Evolutionary conservation across 169 alveolate genomes (phyloP), one percentile per base, ranked within the genome.

Genomic region (Eimeria mitis): DNA sequence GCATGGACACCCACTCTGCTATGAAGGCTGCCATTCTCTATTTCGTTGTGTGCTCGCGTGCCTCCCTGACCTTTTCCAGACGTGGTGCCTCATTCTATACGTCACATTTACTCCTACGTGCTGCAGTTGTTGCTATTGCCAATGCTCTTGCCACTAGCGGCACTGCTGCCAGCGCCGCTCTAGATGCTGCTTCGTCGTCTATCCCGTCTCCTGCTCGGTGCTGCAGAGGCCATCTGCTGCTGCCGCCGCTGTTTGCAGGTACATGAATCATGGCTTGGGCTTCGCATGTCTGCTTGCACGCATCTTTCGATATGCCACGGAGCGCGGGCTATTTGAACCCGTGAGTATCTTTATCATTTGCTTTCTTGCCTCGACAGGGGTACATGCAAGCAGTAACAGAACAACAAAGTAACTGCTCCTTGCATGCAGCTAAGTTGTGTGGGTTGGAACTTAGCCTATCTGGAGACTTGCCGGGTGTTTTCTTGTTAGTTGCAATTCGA

Each of bases 251-350:
- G 49, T 56, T 34, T 40, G 31, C 52, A 96, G 94, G 89, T 91
- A 94, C 89, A 96, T 96, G 97, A 89, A 92, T 71, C 97, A 96
- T 54, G 97, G 96, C 52, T 65, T 56, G 76, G 94, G 85, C 37
- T 96, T 96, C 59, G 96, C 96, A 23, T 84, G 91, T 31, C 94
- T 96, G 59, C 94, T 96, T 19, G 95, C 96, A 1, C 81, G 95
- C 89, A 96, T 96, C 81, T 96, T 88, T 90, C 79, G 84, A 37
- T 96, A 31, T 79, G 97, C 97, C 56, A 84, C 96, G 25, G 89
- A 89, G 79, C 61, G 59, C 44, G 96, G 96, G 1, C 52, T 92
- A 49, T 59, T 83, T 59, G 75, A 63, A 47, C 75, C 61, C 78
- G 96, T 92, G 84, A 65, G 76, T 70, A 34, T 21, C 25, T 44